Evolutionary conservation across 768 basidiomycete species (phyloP).

Genomic region (Tulasnella sp.): DNA sequence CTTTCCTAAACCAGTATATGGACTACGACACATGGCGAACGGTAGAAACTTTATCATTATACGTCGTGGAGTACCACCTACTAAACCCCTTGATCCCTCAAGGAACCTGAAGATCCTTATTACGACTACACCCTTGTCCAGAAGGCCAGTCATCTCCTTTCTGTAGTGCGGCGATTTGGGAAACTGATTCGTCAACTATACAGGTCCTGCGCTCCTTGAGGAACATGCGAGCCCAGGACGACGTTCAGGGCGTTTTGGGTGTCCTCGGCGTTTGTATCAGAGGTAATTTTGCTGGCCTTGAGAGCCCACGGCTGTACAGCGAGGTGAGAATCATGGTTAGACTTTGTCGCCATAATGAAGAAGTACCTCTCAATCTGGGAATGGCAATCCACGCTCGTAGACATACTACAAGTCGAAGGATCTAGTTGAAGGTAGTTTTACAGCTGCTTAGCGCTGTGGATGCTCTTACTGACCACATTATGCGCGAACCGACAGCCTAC

Average conservation of each 20-base stretch:
- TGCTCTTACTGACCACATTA: conserved; percentile 5
- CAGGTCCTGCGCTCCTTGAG: conserved; percentile 67
- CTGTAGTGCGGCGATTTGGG: too few relatives aligned
- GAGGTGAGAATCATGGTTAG: conserved; percentile 59
- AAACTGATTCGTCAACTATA: background rate
- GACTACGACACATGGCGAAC: conserved; percentile 81
- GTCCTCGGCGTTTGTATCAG: conserved; percentile 86
- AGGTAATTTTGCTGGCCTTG: conserved; percentile 87
- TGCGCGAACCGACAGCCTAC: conserved; percentile 70
- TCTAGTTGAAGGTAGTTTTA: conserved; percentile 65
- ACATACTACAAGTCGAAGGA: conserved; percentile 89
- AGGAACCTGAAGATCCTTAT: conserved; percentile 69
- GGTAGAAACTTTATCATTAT: conserved; percentile 18
- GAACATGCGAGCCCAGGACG: conserved; percentile 59
- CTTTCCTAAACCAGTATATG: conserved; percentile 37
- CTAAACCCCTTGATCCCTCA: too few relatives aligned
- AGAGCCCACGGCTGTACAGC: conserved; percentile 80
- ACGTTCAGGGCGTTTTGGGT: conserved; percentile 77
- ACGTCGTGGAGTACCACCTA: too few relatives aligned
- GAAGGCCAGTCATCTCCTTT: conserved; percentile 37
- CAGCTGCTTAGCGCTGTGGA: background rate
- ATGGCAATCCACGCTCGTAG: too few relatives aligned
- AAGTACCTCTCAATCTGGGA: too few relatives aligned
- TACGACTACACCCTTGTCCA: conserved; percentile 85
- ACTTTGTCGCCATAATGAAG: too few relatives aligned